Evolutionary conservation across 257 asterid genomes (phyloP).

Genomic region (Solanum gandarillasii): DNA sequence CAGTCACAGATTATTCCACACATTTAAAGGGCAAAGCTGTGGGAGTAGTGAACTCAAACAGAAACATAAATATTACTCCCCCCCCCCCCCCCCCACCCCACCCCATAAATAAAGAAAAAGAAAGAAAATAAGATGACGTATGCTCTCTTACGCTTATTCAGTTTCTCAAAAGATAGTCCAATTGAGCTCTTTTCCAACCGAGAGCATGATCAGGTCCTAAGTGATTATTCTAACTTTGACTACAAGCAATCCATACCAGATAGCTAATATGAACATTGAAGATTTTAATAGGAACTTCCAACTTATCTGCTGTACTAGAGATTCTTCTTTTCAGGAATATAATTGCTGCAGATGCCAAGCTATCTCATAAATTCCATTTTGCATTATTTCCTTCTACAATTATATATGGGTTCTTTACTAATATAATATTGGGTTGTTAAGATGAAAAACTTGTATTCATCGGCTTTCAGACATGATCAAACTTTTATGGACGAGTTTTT

Average conservation of each 20-base stretch:
- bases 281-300: neutral
- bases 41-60: neutral
- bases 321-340: neutral
- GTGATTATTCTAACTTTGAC: neutral
- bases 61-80: neutral
- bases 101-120: neutral
- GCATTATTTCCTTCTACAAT: neutral
- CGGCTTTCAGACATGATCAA: neutral
- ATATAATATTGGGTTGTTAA: neutral
- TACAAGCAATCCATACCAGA: neutral
- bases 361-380: neutral
- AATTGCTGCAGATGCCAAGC: neutral
- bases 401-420: neutral
- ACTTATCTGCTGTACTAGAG: neutral
- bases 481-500: neutral
- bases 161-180: neutral
- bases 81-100: neutral
- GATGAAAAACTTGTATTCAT: neutral
- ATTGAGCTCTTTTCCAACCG: neutral
- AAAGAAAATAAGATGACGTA: neutral
- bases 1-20: neutral
- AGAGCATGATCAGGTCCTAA: neutral
- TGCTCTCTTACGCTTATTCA: neutral
- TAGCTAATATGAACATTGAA: neutral
- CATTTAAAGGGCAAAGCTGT: neutral